A percentile compares a stretch with the other conserved stretches of the same genome.
These are phyloP conservation scores for Lactarius psammicola DNA, from an alignment of 768 basidiomycete species.

Conservation along the genomic window DNA sequence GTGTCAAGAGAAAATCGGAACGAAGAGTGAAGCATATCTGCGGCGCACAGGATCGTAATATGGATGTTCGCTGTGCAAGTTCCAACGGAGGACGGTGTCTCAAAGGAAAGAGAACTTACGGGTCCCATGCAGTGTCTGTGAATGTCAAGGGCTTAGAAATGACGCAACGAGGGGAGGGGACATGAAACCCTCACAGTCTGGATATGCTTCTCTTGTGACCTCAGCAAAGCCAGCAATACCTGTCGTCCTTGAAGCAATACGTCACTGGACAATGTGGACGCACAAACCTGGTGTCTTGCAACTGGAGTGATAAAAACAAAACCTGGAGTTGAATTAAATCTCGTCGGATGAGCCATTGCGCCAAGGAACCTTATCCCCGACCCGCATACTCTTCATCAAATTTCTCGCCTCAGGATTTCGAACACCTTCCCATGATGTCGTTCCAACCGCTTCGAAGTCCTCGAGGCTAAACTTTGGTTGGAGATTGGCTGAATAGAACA, in stretches of 20 bases:
- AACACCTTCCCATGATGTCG: conserved; percentile 86
- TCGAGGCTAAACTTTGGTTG: conserved; percentile 70
- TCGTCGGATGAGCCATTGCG: background rate
- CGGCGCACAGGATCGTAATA: conserved; percentile 69
- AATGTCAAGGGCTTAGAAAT: conserved; percentile 11
- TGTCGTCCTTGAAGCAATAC: conserved; percentile 30
- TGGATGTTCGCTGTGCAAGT: conserved; percentile 55
- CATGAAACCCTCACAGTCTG: conserved; percentile 64
- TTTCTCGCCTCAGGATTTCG: conserved; percentile 81
- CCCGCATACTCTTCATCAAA: conserved; percentile 76
- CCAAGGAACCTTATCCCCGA: conserved; percentile 63
- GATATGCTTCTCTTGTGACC: conserved; percentile 84
- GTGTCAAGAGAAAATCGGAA: conserved; percentile 19
- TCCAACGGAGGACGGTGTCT: conserved; percentile 1
- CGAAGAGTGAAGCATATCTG: conserved; percentile 1
- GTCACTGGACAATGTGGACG: background rate
- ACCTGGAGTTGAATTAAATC: conserved; percentile 44
- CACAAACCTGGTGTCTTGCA: conserved; percentile 73
- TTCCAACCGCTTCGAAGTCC: conserved; percentile 70
- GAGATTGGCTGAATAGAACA: background rate
- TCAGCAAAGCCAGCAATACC: conserved; percentile 82
- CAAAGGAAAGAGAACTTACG: conserved; percentile 46
- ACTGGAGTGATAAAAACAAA: conserved; percentile 85
- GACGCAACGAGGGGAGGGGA: background rate
- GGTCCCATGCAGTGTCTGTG: conserved; percentile 87